Base-by-base conservation (phyloP, 176 grass and related monocot species). In the Zizania latifolia region DNA sequence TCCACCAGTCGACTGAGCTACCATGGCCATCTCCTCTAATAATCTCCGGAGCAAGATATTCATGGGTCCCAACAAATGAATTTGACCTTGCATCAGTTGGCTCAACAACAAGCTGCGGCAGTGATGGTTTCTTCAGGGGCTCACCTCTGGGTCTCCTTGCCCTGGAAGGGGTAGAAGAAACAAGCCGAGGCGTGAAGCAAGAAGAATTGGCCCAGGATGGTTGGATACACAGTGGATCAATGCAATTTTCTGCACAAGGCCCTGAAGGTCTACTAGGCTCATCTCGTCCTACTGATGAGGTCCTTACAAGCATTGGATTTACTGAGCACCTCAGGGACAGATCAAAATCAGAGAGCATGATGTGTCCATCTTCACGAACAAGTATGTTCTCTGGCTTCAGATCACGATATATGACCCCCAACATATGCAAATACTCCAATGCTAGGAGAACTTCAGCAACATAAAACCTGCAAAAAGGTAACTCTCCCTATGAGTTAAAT, bases 281-380 rank as follows among this genome's bases (percentile, higher is more conserved):
- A 51, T 90, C 88, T 82, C 86, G 83, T 15, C 79, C 92, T n/a
- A 90, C 78, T 0, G 89, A 90, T 58, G 80, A 94, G 22, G 89
- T 82, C 80, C 89, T 90, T 63, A 99, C 76, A 67, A 99, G 95
- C 68, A 86, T 86, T 13, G 95, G 95, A 59, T 69, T 92, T 24
- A 92, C 95, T 6, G 95, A 99, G 76, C 95, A 99, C 77, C 95
- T 90, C 15, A 99, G 82, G 75, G 95, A 99, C 23, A 99, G 82
- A 84, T 99, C 95, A 65, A 99, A 99, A 21, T 99, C 95, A 21
- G 95, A 94, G 12, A 99, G 92, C 95, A 99, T 99, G 62, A 99
- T 94, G 56, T 99, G 95, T 13, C 95, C 95, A 53, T 99, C 95
- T 90, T 99, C 92, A 43, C 95, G 95, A 43, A 99, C 95, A 75